phyloP scores from a whole-genome alignment of 139 green algal genomes.

The Zygnema cylindricum region DNA sequence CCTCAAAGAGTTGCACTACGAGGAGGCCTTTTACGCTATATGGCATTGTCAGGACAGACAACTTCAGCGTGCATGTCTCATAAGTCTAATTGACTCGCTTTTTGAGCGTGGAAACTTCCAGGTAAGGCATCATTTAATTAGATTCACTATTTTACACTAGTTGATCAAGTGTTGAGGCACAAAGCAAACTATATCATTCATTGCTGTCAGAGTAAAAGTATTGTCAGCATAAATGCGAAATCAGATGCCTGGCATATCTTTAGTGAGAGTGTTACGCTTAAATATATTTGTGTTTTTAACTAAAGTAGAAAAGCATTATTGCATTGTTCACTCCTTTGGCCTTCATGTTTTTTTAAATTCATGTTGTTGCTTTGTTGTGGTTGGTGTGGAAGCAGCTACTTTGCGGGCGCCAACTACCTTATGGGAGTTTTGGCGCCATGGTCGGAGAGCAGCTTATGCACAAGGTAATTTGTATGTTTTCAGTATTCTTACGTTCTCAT shows the following conservation, averaged over 20 bases:
- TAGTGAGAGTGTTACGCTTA: too few species aligned
- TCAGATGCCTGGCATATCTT: too few species aligned
- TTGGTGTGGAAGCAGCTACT: slow-evolving; percentile 19
- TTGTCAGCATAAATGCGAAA: too few species aligned
- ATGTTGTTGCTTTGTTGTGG: not conserved
- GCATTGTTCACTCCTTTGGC: too few species aligned
- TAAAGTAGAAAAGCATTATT: too few species aligned
- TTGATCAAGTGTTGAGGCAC: too few species aligned
- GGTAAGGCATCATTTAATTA: not conserved
- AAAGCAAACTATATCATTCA: too few species aligned
- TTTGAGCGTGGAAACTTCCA: not conserved
- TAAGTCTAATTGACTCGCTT: not conserved
- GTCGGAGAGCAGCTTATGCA: not conserved
- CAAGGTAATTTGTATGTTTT: slow-evolving; percentile 10
- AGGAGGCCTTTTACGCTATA: not conserved
- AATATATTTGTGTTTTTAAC: too few species aligned
- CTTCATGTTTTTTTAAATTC: not conserved
- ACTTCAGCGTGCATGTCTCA: not conserved
- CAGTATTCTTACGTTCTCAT: too few species aligned
- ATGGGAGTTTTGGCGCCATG: not conserved
- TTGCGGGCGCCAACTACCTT: slow-evolving; percentile 17
- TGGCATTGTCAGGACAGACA: not conserved
- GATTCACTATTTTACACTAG: too few species aligned
- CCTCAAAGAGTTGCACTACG: not conserved
- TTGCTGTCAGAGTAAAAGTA: too few species aligned